Evolutionary conservation across 345 rosid genomes (phyloP), one percentile per base, ranked within the genome.

Genomic region (Gossypium australe): DNA sequence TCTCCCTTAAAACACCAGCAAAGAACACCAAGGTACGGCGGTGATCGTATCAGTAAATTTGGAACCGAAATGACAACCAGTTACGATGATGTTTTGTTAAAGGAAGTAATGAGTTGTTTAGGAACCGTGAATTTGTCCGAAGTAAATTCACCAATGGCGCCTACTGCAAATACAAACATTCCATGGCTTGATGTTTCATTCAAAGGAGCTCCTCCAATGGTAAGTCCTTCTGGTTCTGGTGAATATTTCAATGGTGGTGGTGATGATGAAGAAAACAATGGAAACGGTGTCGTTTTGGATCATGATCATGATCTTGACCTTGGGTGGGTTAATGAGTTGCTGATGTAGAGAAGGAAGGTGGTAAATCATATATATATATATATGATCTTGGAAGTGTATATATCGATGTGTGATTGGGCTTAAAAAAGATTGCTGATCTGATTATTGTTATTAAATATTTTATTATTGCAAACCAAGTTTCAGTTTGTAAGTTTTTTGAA

Each of bases 281-380:
- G 6, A 72, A 7, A 48, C 7, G 76, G 74, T 27, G 29, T 25
- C 75, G 73, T 0, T 43, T 17, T 45, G 62, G 74, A 74, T 48
- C 70, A 82, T 20, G 74, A 74, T 48, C 70, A 82, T 20, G 94
- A 86, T 84, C 92, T 87, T 64, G 97, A 94, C 86, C 83, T 94
- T 4, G 95, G 94, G 64, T 94, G 98, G 98, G 97, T 94, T 18
- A 90, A 89, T 76, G 98, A 94, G 43, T 92, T 94, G 13, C 65
- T 94, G 77, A 92, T 79, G 88, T 94, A 85, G 84, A 43, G 58
- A 3, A 64, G 61, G 11, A 77, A 76, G 41, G 0, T 27, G 34
- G 2, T 2, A 25, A 25, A 29, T 29, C 4, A 29, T 29, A 29
- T 29, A 4, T 27, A 62, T 38, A 52, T 55, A 9, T 55, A 55